Base-by-base conservation (phyloP, 768 basidiomycete genomes). In the Tylopilus vinaceipallidus region DNA sequence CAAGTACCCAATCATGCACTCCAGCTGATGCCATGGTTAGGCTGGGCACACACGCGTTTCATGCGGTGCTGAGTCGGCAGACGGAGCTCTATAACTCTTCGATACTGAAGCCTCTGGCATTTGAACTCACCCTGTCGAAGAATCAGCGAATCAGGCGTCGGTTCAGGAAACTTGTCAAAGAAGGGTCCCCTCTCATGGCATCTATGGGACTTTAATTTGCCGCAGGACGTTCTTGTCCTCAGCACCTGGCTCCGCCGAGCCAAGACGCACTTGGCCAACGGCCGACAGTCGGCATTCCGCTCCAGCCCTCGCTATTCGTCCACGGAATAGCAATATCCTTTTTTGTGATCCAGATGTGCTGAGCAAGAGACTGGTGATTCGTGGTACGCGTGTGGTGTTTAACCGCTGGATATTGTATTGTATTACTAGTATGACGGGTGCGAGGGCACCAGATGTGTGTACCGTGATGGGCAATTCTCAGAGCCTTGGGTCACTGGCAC, bases 31-130 rank as follows among this genome's bases (percentile, higher is more conserved):
- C 27, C 24, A 35, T 43, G 27, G 27, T 27, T 35, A 95, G 92
- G 91, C 77, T 95, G 20, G 89, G 91, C 35, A 76, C 76, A 39
- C 84, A 86, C 52, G 93, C 93, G 3, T 94, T 95, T 66, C 75
- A 81, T 59, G 70, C 77, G 10, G 75, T 91, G 43, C 64, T 94
- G 4, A 73, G 73, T 13, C 73, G 68, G 41, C 84, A 78, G 52
- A 74, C 78, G 7, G 70, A 77, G 24, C 66, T 66, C 12, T 86
- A 86, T 59, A 46, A 67, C 3, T 52, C 65, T n/a, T 53, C 56
- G 10, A 30, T 88, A 3, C 61, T 88, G 49, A 74, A 66, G 50
- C 64, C 66, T 45, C 71, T 90, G 11, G 70, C 64, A 10, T 73
- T 75, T 37, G 80, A 84, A 49, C 65, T 88, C 37, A 69, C 72